Percentiles rank a stretch among this genome's conserved stretches.
phyloP scores from a whole-genome alignment of 305 asterid genomes.

The Fraxinus greggii region DNA sequence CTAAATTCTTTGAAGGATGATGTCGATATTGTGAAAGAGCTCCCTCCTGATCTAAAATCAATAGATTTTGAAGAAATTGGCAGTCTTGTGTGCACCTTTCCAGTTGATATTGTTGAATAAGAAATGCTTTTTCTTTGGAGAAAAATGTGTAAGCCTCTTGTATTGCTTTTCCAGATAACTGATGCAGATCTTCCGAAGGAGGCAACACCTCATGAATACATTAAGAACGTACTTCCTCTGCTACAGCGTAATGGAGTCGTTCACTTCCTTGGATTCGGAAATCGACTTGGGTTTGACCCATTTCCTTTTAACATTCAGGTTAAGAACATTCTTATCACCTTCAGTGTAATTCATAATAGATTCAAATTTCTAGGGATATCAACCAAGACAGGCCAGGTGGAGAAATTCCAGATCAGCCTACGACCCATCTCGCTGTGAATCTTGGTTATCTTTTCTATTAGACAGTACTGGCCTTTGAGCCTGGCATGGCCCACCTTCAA shows the following conservation, averaged over 20 bases:
- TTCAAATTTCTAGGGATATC: not conserved
- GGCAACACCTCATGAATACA: constrained; percentile 74
- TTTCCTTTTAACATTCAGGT: constrained; percentile 82
- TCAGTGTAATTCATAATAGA: not conserved
- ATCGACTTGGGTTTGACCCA: constrained; percentile 85
- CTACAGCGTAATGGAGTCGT: constrained; percentile 61
- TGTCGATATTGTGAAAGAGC: constrained; percentile 63
- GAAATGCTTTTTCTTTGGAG: not conserved
- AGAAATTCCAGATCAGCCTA: not conserved
- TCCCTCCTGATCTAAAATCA: constrained; percentile 63
- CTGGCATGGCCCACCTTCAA: not conserved
- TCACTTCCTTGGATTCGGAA: constrained; percentile 94
- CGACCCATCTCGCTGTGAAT: not conserved
- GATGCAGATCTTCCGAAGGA: constrained; percentile 91
- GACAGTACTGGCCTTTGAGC: not conserved
- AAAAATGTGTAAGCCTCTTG: constrained; percentile 14
- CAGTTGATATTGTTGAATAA: constrained; percentile 3
- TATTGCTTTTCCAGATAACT: constrained; percentile 54
- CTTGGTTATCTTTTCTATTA: not conserved
- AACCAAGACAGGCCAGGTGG: not conserved
- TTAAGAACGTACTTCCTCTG: constrained; percentile 61
- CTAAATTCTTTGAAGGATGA: constrained; percentile 57
- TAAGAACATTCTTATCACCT: not conserved
- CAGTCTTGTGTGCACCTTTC: constrained; percentile 60
- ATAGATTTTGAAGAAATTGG: constrained; percentile 69